Evolutionary conservation across 169 alveolate species (phyloP).

Genomic region (Cryptosporidium andersoni): DNA sequence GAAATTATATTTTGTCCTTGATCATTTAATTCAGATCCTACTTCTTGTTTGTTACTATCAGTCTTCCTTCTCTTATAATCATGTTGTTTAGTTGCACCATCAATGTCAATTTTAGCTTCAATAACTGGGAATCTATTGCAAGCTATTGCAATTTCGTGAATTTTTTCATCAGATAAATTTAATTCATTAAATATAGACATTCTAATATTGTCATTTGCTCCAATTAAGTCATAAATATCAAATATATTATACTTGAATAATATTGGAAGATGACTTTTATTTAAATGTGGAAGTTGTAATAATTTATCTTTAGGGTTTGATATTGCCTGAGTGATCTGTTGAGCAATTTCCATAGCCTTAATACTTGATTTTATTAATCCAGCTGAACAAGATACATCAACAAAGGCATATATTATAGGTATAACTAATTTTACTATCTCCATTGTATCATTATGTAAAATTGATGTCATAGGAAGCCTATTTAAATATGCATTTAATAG

Average conservation of each 20-base stretch:
- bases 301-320: slow-evolving; percentile 85
- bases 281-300: slow-evolving; percentile 71
- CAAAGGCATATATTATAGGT: slow-evolving; percentile 93
- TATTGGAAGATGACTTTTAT: slow-evolving; percentile 2
- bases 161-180: slow-evolving; percentile 81
- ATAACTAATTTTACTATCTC: slow-evolving; percentile 79
- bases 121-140: slow-evolving; percentile 90
- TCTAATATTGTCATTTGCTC: slow-evolving; percentile 95
- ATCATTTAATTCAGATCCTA: slow-evolving; percentile 14
- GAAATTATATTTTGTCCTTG: slow-evolving; percentile 71
- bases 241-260: slow-evolving; percentile 79
- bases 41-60: slow-evolving; percentile 54
- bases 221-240: slow-evolving; percentile 92
- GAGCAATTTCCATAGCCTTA: slow-evolving; percentile 94
- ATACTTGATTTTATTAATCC: slow-evolving; percentile 94
- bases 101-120: slow-evolving; percentile 76
- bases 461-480: slow-evolving; percentile 3
- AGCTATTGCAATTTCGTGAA: slow-evolving; percentile 84
- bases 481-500: slow-evolving; percentile 34
- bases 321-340: slow-evolving; percentile 96
- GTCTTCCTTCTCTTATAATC: slow-evolving; percentile 69
- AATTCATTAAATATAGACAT: slow-evolving; percentile 79
- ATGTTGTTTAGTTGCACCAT: slow-evolving; percentile 61
- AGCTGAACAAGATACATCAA: slow-evolving; percentile 95
- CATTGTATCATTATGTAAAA: slow-evolving; percentile 61